These are phyloP conservation scores for Pythium vanterpoolii DNA, from an alignment of 352 stramenopile species.

Conservation along the genomic window DNA sequence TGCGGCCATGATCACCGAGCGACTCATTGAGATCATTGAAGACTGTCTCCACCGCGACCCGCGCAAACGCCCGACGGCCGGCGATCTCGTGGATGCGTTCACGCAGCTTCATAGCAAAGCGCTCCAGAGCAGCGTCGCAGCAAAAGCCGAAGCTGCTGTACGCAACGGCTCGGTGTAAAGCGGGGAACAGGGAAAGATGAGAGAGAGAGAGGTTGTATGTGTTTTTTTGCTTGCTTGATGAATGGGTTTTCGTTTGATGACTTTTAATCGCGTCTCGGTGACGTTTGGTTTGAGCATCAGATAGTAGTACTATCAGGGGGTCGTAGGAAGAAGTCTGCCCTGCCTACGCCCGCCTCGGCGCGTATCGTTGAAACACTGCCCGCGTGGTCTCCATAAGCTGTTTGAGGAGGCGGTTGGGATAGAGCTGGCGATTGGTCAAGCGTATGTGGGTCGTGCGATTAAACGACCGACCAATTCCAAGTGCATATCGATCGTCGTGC, in stretches of 20 bases:
- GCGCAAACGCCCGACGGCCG: slow-evolving; percentile 44
- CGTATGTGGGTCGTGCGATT: neutral
- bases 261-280: too few relatives aligned
- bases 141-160: neutral
- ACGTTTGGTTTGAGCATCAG: too few relatives aligned
- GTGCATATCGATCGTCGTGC: neutral
- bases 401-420: neutral
- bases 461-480: neutral
- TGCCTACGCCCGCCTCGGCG: too few relatives aligned
- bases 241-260: too few relatives aligned
- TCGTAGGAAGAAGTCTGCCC: too few relatives aligned
- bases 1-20: slow-evolving; percentile 37
- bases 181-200: neutral
- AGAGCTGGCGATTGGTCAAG: neutral
- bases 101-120: slow-evolving; percentile 6
- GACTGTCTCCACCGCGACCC: slow-evolving; percentile 61
- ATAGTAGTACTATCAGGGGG: too few relatives aligned
- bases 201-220: too few relatives aligned
- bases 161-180: neutral
- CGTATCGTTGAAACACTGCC: neutral
- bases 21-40: slow-evolving; percentile 41
- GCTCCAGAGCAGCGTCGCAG: neutral
- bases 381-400: neutral
- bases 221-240: too few relatives aligned
- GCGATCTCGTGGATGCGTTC: slow-evolving; percentile 8